Percentiles rank a stretch among this genome's conserved stretches.
phyloP scores from a whole-genome alignment of 768 basidiomycete genomes.

The Cystofilobasidium capitatum region DNA sequence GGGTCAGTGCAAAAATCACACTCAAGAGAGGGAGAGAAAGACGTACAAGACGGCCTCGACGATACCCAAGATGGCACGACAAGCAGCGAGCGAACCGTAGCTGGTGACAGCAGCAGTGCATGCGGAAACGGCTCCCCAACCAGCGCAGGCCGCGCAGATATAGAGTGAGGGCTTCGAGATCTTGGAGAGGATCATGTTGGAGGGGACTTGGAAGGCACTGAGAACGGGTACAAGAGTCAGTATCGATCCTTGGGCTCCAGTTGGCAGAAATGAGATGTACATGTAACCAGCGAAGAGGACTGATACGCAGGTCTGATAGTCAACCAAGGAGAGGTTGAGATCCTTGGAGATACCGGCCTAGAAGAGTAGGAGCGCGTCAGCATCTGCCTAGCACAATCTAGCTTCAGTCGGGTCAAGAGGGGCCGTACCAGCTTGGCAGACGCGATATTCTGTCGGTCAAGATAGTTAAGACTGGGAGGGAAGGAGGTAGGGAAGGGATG shows the following conservation, averaged over 20 bases:
- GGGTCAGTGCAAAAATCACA: not conserved
- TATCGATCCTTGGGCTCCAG: slow-evolving; percentile 17
- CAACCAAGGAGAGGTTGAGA: not conserved
- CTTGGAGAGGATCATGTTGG: slow-evolving; percentile 36
- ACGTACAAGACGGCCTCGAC: not conserved
- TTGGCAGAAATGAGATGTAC: slow-evolving; percentile 27
- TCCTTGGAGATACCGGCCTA: not conserved
- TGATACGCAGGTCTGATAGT: slow-evolving; percentile 31
- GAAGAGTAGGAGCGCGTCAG: not conserved
- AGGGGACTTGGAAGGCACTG: too few relatives aligned
- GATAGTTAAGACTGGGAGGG: slow-evolving; percentile 12
- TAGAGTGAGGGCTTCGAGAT: slow-evolving; percentile 33
- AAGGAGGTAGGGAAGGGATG: not conserved
- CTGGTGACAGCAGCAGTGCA: slow-evolving; percentile 32
- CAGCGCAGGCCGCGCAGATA: slow-evolving; percentile 32
- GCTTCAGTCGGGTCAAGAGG: not conserved
- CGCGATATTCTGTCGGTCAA: slow-evolving; percentile 35
- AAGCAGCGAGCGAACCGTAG: slow-evolving; percentile 33
- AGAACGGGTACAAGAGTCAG: not conserved
- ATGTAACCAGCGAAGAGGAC: slow-evolving; percentile 1
- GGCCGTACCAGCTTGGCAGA: not conserved
- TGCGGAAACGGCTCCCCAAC: slow-evolving; percentile 34
- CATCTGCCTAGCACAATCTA: not conserved
- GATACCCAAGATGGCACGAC: slow-evolving; percentile 31
- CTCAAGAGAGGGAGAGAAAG: not conserved